Conservation (phyloP, 257 asterid genomes). For the Penstemon davidsonii region DNA sequence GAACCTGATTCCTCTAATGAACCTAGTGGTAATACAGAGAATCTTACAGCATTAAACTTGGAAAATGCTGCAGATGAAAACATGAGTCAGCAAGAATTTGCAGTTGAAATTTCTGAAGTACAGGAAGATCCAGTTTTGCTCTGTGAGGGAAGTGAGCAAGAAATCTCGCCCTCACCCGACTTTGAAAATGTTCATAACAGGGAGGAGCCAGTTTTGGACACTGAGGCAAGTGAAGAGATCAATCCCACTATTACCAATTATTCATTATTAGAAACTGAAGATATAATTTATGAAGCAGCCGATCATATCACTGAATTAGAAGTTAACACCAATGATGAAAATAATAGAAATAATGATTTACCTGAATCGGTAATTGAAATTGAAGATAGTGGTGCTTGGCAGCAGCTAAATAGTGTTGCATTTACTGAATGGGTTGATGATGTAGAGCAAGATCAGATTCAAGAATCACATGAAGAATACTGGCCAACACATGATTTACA, state of each 20-base stretch:
- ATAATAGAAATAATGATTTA: slow-evolving; percentile 41
- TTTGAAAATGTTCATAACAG: slow-evolving; percentile 28
- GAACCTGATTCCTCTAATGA: slow-evolving; percentile 30
- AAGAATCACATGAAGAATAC: slow-evolving; percentile 45
- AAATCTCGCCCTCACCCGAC: slow-evolving; percentile 12
- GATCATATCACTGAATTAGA: slow-evolving; percentile 30
- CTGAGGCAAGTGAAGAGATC: slow-evolving; percentile 28
- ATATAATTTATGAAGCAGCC: slow-evolving; percentile 22
- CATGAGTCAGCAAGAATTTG: slow-evolving; percentile 20
- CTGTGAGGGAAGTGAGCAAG: slow-evolving; percentile 33
- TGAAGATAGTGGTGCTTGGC: no score
- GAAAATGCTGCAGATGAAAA: slow-evolving; percentile 30
- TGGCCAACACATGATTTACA: slow-evolving; percentile 61
- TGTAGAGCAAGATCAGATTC: not conserved
- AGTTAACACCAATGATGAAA: slow-evolving; percentile 36
- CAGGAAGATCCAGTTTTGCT: slow-evolving; percentile 24
- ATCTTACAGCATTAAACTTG: slow-evolving; percentile 17
- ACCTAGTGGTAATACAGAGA: not conserved
- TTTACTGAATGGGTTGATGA: no score
- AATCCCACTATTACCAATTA: slow-evolving; percentile 22
- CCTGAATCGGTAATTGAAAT: slow-evolving; percentile 34
- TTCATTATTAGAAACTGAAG: slow-evolving; percentile 34
- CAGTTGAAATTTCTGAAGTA: slow-evolving; percentile 29
- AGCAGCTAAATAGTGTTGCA: no score
- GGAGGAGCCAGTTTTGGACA: slow-evolving; percentile 35